These are phyloP conservation scores for Blepharisma japonicum DNA, from an alignment of 73 alveolate species.

Conservation along the genomic window DNA sequence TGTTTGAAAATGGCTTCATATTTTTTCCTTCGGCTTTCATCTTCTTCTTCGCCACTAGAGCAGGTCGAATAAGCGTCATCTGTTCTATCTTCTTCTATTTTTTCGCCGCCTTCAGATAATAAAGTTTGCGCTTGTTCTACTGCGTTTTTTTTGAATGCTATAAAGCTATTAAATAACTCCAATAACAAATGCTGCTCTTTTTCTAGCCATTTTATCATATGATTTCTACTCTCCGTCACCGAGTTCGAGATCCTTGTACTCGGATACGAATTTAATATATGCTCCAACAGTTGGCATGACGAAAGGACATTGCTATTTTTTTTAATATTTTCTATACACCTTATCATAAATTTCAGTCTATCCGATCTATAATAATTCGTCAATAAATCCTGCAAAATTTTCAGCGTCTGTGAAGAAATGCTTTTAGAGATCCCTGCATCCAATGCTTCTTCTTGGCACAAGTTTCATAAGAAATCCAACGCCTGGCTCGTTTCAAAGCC, in stretches of 20 bases:
- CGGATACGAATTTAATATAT: conserved; percentile 4
- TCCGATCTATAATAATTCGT: not conserved
- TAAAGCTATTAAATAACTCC: not conserved
- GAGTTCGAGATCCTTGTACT: not conserved
- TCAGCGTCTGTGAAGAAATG: not conserved
- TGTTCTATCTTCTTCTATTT: too few relatives aligned
- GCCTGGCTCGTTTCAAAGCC: not conserved
- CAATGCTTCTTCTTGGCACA: conserved; percentile 13
- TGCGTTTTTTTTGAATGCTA: not conserved
- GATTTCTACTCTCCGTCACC: not conserved
- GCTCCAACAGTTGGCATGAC: not conserved
- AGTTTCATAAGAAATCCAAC: not conserved
- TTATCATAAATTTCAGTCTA: not conserved
- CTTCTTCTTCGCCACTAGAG: not conserved
- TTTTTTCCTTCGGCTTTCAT: not conserved
- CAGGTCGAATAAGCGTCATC: not conserved
- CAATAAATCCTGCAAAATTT: not conserved
- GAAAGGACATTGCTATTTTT: not conserved
- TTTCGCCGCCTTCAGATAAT: not conserved
- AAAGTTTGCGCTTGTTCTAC: not conserved
- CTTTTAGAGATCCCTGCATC: not conserved
- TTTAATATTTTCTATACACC: conserved; percentile 13
- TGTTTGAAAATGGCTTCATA: not conserved
- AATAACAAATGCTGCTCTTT: not conserved
- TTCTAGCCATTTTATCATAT: not conserved